A percentile compares a stretch with the other conserved stretches of the same genome.
phyloP scores from a whole-genome alignment of 164 flowering plant species.

The Kalanchoe fedtschenkoi region DNA sequence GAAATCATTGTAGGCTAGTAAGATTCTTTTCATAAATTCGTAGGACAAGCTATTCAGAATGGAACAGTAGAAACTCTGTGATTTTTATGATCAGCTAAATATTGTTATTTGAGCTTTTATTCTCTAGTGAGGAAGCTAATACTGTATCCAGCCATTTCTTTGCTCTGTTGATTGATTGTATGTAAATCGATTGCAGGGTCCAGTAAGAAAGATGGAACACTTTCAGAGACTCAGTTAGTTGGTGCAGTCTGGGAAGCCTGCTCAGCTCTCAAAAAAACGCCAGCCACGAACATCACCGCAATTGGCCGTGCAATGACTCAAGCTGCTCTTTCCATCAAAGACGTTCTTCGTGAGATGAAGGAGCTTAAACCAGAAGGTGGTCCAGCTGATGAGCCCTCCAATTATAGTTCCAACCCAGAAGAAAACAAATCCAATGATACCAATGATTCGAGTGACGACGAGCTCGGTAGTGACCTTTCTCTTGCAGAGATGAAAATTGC shows the following conservation, averaged over 20 bases:
- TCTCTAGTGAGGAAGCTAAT: too few species aligned
- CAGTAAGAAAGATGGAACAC: conserved; percentile 20
- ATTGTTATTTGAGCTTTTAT: neutral
- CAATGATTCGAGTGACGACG: conserved; percentile 35
- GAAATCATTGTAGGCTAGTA: neutral
- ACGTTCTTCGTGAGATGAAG: conserved; percentile 86
- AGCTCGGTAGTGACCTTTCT: conserved; percentile 62
- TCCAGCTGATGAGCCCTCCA: conserved; percentile 17
- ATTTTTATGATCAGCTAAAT: too few species aligned
- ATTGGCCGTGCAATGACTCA: conserved; percentile 78
- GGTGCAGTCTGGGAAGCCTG: conserved; percentile 86
- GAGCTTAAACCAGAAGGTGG: conserved; percentile 56
- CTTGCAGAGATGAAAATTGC: conserved; percentile 76
- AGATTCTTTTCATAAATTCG: neutral
- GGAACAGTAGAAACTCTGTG: neutral
- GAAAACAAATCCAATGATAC: conserved; percentile 17
- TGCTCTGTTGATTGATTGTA: neutral
- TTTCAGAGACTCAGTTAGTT: conserved; percentile 44
- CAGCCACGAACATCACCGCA: conserved; percentile 61
- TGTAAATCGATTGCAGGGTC: conserved; percentile 31
- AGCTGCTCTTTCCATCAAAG: conserved; percentile 77
- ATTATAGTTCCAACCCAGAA: conserved; percentile 12
- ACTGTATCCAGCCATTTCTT: neutral
- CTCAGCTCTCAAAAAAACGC: conserved; percentile 66
- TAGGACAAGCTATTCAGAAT: neutral